Evolutionary conservation across 352 stramenopile genomes (phyloP), one percentile per base, ranked within the genome.

Genomic region (Stramenopiles sp.): DNA sequence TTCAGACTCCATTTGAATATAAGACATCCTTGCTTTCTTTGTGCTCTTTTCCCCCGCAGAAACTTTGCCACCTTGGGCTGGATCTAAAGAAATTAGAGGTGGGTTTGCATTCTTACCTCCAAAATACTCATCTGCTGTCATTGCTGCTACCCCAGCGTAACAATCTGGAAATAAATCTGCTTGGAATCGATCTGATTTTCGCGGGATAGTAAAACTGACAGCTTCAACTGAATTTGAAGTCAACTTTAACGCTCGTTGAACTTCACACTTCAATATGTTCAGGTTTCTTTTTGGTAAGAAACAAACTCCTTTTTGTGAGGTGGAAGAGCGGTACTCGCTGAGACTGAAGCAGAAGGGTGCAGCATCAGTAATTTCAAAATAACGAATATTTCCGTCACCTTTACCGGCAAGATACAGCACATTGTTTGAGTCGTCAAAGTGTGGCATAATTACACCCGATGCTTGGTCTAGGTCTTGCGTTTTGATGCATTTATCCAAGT

Each of bases 161-260:
- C 91, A 95, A 86, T 98, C 93, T 27, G 96, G 96, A 88, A 97
- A 99, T 85, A 99, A 96, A 86, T 99, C 96, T 84, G 98, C 93
- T 88, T 99, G 96, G 89, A 99, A 99, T 30, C 93, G 94, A 84
- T 99, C 96, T 82, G 92, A 97, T 88, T 99, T 99, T 82, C 96
- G 91, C 55, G 97, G 97, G 81, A 99, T 95, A 84, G 88, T 96
- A 89, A 95, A 96, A 29, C 83, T 88, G 7, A 99, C 88, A 25
- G 95, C 94, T 86, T 99, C 95, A 33, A 99, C 94, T 44, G 93
- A 92, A 83, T 98, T 97, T 75, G 90, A 97, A 0, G 86, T 89
- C 7, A 98, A 89, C 88, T 98, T 98, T 78, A 98, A 86, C 75
- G 97, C 86, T 80, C 96, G 92, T 22, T 93, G 88, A 0, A 96